These are phyloP conservation scores for Aspergillus wentii DNA, from an alignment of 495 filamentous ascomycete genomes.

Conservation along the genomic window DNA sequence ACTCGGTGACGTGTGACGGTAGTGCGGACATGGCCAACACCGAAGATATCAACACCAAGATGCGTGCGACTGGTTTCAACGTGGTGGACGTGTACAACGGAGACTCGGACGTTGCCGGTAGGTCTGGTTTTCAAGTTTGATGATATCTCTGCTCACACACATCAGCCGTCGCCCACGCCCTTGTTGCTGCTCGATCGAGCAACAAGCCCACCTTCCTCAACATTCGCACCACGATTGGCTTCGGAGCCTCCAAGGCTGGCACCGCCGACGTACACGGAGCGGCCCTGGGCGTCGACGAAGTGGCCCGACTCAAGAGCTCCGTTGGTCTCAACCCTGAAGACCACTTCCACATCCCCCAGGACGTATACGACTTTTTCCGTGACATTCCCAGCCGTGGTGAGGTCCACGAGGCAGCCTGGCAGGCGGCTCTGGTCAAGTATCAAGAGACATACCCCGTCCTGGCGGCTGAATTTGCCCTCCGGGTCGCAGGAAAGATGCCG, in stretches of 20 bases:
- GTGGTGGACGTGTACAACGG: slow-evolving; percentile 53
- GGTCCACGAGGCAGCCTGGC: slow-evolving; percentile 39
- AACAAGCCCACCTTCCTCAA: slow-evolving; percentile 57
- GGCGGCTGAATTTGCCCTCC: slow-evolving; percentile 39
- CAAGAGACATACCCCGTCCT: slow-evolving; percentile 37
- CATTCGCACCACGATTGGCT: slow-evolving; percentile 49
- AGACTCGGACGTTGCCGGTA: slow-evolving; percentile 44
- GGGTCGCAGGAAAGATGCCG: slow-evolving; percentile 43
- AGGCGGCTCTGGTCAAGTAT: slow-evolving; percentile 38
- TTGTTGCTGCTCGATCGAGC: slow-evolving; percentile 38
- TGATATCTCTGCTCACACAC: too few species aligned
- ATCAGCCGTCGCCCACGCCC: slow-evolving; percentile 46
- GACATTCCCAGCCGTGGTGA: slow-evolving; percentile 34
- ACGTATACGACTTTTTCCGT: slow-evolving; percentile 45
- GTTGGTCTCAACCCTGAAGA: slow-evolving; percentile 41
- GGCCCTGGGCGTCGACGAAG: slow-evolving; percentile 41
- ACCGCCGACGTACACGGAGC: slow-evolving; percentile 47
- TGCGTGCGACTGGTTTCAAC: slow-evolving; percentile 53
- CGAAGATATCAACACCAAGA: slow-evolving; percentile 56
- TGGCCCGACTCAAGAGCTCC: slow-evolving; percentile 41
- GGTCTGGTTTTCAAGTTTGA: too few species aligned
- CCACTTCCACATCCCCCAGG: slow-evolving; percentile 39
- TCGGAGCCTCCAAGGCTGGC: slow-evolving; percentile 43
- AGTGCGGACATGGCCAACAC: slow-evolving; percentile 49
- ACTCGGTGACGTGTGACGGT: slow-evolving; percentile 54